Conservation (phyloP, 139 green algal genomes). For the Chlorella sorokiniana region DNA sequence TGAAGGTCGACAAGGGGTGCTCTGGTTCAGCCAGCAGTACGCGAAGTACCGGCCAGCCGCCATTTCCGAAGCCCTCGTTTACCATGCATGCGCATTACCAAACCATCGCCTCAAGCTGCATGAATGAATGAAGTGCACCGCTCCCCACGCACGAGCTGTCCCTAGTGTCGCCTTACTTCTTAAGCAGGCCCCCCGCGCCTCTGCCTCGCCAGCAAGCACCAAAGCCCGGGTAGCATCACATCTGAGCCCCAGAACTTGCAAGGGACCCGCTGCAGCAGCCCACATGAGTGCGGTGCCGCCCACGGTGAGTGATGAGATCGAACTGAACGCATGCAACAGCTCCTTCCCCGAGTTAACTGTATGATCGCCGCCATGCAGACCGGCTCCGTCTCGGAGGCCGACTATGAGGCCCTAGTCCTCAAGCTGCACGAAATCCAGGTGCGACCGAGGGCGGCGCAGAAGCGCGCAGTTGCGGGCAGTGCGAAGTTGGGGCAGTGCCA, state of each 20-base stretch:
- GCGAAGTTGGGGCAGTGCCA: no score
- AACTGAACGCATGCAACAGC: neutral
- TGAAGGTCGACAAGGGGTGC: no score
- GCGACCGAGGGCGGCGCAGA: neutral
- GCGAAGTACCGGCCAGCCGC: no score
- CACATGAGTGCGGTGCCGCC: neutral
- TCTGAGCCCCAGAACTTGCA: no score
- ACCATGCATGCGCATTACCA: no score
- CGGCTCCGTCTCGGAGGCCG: constrained; percentile 63
- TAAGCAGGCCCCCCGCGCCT: neutral
- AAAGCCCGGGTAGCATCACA: neutral
- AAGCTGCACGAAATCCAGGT: constrained; percentile 92
- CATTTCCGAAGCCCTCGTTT: no score
- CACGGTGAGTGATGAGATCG: neutral
- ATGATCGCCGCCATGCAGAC: constrained; percentile 20
- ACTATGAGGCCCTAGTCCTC: constrained; percentile 87
- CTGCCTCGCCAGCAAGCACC: neutral
- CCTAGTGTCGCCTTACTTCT: neutral
- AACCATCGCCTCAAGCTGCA: neutral
- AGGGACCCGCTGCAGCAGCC: no score
- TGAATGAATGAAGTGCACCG: neutral
- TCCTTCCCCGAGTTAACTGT: neutral
- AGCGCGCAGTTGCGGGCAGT: no score
- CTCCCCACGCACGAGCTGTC: neutral
- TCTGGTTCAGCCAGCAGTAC: no score